Percentiles rank a stretch among this genome's conserved stretches.
phyloP scores from a whole-genome alignment of 2,329 filamentous ascomycete genomes.

The Emmonsiellopsis sp. region DNA sequence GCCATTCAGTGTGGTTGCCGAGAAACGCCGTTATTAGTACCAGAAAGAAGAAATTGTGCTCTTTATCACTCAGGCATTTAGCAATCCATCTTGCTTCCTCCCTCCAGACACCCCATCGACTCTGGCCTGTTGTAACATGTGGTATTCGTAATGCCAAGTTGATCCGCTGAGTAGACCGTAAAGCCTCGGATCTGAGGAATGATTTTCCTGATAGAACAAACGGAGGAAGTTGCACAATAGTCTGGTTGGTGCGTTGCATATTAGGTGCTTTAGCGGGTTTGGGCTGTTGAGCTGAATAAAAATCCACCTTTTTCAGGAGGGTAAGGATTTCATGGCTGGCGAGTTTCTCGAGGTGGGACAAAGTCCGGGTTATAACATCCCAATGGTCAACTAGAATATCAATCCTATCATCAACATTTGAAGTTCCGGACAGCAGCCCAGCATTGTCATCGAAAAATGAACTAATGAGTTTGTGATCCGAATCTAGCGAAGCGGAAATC shows the following conservation, averaged over 20 bases:
- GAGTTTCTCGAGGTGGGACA: conserved; percentile 45
- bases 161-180: conserved; percentile 42
- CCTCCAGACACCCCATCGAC: conserved; percentile 52
- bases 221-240: conserved; percentile 41
- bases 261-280: conserved; percentile 38
- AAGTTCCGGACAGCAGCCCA: conserved; percentile 38
- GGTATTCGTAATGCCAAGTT: conserved; percentile 48
- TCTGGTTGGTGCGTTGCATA: conserved; percentile 41
- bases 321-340: conserved; percentile 44
- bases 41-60: conserved; percentile 52
- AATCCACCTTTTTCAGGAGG: conserved; percentile 41
- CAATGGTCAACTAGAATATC: conserved; percentile 50
- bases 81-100: conserved; percentile 52
- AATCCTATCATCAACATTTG: conserved; percentile 45
- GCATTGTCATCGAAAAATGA: conserved; percentile 31
- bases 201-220: conserved; percentile 39
- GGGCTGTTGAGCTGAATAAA: conserved; percentile 28
- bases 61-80: conserved; percentile 45
- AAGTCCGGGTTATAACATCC: conserved; percentile 49
- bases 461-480: conserved; percentile 30
- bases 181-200: conserved; percentile 39
- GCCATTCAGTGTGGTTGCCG: conserved; percentile 53
- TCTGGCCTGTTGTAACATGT: conserved; percentile 49
- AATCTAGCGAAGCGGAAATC: conserved; percentile 34
- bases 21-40: conserved; percentile 52